Base-by-base conservation (phyloP, 2,329 filamentous ascomycete species). In the Ophiocordyceps polyrhachis-furcata region DNA sequence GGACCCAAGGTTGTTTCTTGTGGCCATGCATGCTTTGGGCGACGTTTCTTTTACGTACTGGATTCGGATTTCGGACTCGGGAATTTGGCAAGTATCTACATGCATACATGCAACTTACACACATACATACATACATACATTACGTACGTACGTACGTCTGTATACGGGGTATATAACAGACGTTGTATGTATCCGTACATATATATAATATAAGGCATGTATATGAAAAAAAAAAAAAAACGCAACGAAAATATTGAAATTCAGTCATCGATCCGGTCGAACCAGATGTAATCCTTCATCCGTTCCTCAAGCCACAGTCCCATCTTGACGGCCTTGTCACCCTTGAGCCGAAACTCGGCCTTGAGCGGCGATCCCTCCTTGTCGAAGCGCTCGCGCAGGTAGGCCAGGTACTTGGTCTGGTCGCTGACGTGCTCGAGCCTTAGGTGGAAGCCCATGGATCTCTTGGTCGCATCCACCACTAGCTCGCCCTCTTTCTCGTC, bases 381-480 rank as follows among this genome's bases (percentile, higher is more conserved):
- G 19, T 42, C 37, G 20, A 45, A 45, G 4, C n/a, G 20, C 15
- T 44, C 41, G n/a, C 43, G 25, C 40, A 47, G 11, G 14, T 42
- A 43, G 8, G 32, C 46, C 14, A 46, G 42, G 17, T 42, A 48
- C 44, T 45, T 48, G 17, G 44, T 53, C 35, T 54, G 51, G 12
- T 50, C 48, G 0, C 41, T 31, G 1, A 49, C 40, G 9, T 55
- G 54, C 0, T 50, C 28, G 32, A 59, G 51, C 0, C 38, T 46
- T 0, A 55, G 44, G 0, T 50, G 58, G 25, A 57, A 57, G 1
- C 50, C 55, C 43, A 55, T 48, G 0, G 57, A 57, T 1, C 55
- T 52, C 28, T 58, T 55, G 17, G 46, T 49, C 2, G 54, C 55
- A 8, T 58, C 53, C 5, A 59, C 49, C n/a, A 51, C 54, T 0